Base-by-base conservation (phyloP, 345 rosid genomes). In the Boechera stricta region DNA sequence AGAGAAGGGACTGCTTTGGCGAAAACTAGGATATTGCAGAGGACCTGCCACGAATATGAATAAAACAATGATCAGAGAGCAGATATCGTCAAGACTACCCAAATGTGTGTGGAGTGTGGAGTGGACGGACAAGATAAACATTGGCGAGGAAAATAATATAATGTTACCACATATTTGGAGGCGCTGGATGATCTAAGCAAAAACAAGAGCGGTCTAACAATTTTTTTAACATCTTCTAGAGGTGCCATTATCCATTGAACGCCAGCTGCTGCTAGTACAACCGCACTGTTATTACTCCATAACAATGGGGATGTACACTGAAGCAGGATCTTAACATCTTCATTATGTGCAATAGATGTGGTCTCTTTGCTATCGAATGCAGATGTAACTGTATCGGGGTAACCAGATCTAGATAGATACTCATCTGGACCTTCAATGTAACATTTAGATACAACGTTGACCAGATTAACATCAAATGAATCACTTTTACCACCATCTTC, bases 161-260 rank as follows among this genome's bases (percentile, higher is more conserved):
- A 73, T 66, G 54, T 47, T 91, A 95, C 99, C 98, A 95, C 96
- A 79, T 89, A 90, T 90, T 90, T 92, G 58, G 99, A 89, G 69
- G 94, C 86, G 74, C 48, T 79, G 63, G 97, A 92, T 60, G 99
- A 95, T 81, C 97, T 88, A 82, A 95, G 79, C 73, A 89, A 62
- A 86, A 92, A 95, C 77, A 95, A 68, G 67, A 95, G 92, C 8
- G 99, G 99, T 82, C 88, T 95, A 69, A 90, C 95, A 68, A 95
- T 86, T 80, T 77, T 90, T 67, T 84, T 85, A 53, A 90, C 83
- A 82, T 92, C 90, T 78, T 90, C 94, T 57, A 64, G 67, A 32
- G 98, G 89, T 5, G 91, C 91, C 98, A 92, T 91, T 74, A 95
- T 82, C 99, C 98, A 95, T 77, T 95, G 98, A 77, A 92, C 94